These are phyloP conservation scores for Metschnikowia lunata DNA, from an alignment of 805 yeast species.

Conservation along the genomic window DNA sequence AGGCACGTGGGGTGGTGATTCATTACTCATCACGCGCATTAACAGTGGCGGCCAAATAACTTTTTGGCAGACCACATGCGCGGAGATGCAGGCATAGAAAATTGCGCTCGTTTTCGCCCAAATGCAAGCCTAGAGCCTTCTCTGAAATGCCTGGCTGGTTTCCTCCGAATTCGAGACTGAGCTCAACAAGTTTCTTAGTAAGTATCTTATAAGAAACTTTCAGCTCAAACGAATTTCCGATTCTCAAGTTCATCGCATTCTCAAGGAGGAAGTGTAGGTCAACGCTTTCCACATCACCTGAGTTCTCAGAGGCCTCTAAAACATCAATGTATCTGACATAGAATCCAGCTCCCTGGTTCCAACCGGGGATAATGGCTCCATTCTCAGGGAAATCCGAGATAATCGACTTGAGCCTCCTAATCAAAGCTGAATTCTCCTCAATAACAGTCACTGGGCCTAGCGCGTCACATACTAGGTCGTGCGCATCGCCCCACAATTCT, in stretches of 20 bases:
- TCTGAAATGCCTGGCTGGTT: slow-evolving; percentile 22
- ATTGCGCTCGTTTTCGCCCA: slow-evolving; percentile 44
- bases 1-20: too few relatives aligned
- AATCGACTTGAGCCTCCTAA: slow-evolving; percentile 36
- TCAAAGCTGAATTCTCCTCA: slow-evolving; percentile 35
- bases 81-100: slow-evolving; percentile 23
- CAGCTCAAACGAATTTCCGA: slow-evolving; percentile 5
- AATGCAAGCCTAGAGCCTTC: slow-evolving; percentile 33
- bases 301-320: slow-evolving; percentile 9
- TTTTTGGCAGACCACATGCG: background rate
- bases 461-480: slow-evolving; percentile 44
- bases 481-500: slow-evolving; percentile 57
- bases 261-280: slow-evolving; percentile 39
- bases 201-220: slow-evolving; percentile 51
- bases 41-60: too few relatives aligned
- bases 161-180: slow-evolving; percentile 25
- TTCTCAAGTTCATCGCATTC: slow-evolving; percentile 41
- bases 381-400: slow-evolving; percentile 41
- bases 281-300: slow-evolving; percentile 13
- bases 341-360: slow-evolving; percentile 57
- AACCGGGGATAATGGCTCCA: slow-evolving; percentile 38
- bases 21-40: too few relatives aligned
- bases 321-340: slow-evolving; percentile 48
- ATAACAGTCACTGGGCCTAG: slow-evolving; percentile 76
- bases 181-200: slow-evolving; percentile 43